Base-by-base conservation (phyloP, 2,329 filamentous ascomycete species). In the Paracamarosporium sp. region DNA sequence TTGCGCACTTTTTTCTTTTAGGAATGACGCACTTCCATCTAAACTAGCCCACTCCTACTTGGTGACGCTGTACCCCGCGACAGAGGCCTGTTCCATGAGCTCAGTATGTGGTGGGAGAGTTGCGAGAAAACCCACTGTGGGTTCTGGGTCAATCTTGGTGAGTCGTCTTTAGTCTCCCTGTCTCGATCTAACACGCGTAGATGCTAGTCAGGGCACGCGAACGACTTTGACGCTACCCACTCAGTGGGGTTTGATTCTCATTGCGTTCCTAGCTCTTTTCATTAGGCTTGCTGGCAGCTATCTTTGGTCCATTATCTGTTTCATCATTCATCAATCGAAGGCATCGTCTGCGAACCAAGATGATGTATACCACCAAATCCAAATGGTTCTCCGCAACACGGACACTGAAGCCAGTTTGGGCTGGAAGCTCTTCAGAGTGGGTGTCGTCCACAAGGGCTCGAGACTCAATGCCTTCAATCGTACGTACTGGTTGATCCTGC, bases 341-440 rank as follows among this genome's bases (percentile, higher is more conserved):
- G 50, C 61, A 5, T 57, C 61, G 12, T 28, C 44, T 13, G 24
- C 12, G n/a, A 5, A 8, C 9, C 55, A 59, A 30, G 61, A 63
- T 50, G 61, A 63, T 40, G 51, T 58, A 13, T 54, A 61, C 27
- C 59, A 63, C 48, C 61, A 63, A n/a, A 35, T 55, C 13, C 61
- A 63, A 45, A 28, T 63, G 12, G 41, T 57, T 12, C 44, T 61
- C 7, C 61, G 61, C 45, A 63, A 63, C 35, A 54, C 56, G 12
- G 58, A 61, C 13, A 38, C 22, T n/a, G 50, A 56, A 53, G 36
- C 46, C 4, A 53, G 25, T 9, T 55, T 61, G 36, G 35, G 56
- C 15, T 41, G 43, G 53, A 50, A 55, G 7, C 38, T 63, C 2
- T 17, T 57, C 17, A 55, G 51, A 38, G 48, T 61, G n/a, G 45